phyloP scores from a whole-genome alignment of 148 eudicot genomes.

The Rhododendron griersonianum region DNA sequence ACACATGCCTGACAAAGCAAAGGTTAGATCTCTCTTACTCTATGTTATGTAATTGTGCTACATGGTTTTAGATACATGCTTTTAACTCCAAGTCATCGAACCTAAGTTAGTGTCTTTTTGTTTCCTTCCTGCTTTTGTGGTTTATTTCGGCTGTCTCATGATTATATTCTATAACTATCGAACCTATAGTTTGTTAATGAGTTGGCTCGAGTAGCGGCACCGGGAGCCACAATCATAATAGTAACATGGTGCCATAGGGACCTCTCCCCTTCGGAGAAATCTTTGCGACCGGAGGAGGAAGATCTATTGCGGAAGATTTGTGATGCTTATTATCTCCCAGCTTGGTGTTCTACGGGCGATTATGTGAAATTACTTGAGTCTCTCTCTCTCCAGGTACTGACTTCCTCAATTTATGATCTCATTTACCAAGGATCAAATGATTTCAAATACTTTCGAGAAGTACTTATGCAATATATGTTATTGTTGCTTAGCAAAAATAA shows the following conservation, averaged over 20 bases:
- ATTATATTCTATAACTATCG: neutral
- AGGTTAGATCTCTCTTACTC: constrained; percentile 35
- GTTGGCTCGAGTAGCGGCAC: constrained; percentile 87
- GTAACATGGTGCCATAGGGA: constrained; percentile 99
- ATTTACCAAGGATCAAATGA: neutral
- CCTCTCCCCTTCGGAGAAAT: constrained; percentile 68
- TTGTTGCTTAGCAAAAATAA: neutral
- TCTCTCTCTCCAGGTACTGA: constrained; percentile 68
- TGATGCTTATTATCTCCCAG: constrained; percentile 84
- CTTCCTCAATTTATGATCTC: neutral
- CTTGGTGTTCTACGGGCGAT: constrained; percentile 90
- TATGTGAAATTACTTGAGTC: constrained; percentile 72
- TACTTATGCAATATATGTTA: neutral
- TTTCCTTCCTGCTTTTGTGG: constrained; percentile 8
- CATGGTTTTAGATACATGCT: neutral
- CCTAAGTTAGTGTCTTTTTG: neutral
- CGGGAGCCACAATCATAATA: constrained; percentile 78
- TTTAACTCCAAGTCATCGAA: neutral
- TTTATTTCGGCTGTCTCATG: neutral
- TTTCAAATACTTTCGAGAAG: neutral
- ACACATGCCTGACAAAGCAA: constrained; percentile 93
- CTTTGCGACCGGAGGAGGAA: constrained; percentile 64
- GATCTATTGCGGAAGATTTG: constrained; percentile 67
- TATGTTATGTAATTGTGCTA: neutral
- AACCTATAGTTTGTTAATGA: constrained; percentile 64